phyloP scores from a whole-genome alignment of 441 rosid genomes.

The Euphorbia corollata region DNA sequence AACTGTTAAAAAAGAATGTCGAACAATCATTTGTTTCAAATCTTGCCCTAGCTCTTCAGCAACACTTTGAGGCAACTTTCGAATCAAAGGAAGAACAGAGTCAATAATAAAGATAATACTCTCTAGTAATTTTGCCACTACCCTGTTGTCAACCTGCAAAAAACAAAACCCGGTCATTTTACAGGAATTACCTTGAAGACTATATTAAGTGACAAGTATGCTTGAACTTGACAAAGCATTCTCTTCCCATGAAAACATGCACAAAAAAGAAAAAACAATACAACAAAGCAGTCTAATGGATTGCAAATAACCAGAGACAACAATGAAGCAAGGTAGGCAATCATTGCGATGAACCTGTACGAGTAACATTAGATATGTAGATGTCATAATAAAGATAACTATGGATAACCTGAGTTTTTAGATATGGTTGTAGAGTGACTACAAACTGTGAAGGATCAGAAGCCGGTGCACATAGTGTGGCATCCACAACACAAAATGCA shows the following conservation, averaged over 20 bases:
- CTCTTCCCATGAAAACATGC: conserved; percentile 2
- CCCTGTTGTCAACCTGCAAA: conserved; percentile 77
- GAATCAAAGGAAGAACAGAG: conserved; percentile 78
- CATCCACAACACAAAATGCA: conserved; percentile 94
- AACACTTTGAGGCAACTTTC: conserved; percentile 70
- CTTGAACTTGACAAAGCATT: not conserved
- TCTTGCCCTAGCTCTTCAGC: conserved; percentile 94
- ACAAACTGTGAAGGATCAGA: conserved; percentile 93
- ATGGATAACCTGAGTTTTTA: conserved; percentile 76
- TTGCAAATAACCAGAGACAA: not conserved
- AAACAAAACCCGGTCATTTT: conserved; percentile 25
- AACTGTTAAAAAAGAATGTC: conserved; percentile 92
- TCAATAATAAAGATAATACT: conserved; percentile 87
- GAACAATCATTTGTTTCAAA: conserved; percentile 90
- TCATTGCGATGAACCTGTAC: not conserved
- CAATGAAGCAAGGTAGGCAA: not conserved
- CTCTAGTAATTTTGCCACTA: conserved; percentile 82
- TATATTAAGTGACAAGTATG: not conserved
- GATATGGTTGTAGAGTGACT: conserved; percentile 90
- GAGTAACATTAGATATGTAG: not conserved
- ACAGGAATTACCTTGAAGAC: conserved; percentile 12
- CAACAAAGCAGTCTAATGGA: not conserved
- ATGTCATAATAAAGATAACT: conserved; percentile 7
- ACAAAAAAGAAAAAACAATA: not conserved
- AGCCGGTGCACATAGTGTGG: conserved; percentile 84